phyloP scores from a whole-genome alignment of 768 basidiomycete species.

The Pleurotus ostreatus region DNA sequence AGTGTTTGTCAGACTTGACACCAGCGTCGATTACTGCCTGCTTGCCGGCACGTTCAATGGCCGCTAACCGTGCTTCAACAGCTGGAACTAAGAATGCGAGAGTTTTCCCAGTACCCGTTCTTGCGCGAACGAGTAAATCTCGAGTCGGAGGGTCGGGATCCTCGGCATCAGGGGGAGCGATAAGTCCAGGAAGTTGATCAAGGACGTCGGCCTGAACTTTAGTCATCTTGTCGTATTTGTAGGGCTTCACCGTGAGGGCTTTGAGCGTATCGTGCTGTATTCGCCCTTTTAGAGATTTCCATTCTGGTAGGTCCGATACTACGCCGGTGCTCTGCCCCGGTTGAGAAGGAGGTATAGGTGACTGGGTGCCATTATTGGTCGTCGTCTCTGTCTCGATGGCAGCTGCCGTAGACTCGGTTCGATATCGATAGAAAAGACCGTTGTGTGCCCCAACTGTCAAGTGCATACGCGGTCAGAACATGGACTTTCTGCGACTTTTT shows the following conservation, averaged over 20 bases:
- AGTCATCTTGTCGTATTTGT: conserved; percentile 70
- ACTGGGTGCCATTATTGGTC: neutral
- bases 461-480: no score
- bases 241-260: conserved; percentile 61
- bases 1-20: conserved; percentile 22
- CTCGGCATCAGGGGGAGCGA: conserved; percentile 41
- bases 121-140: conserved; percentile 83
- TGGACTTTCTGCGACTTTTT: no score
- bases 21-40: conserved; percentile 41
- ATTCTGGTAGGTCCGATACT: conserved; percentile 21
- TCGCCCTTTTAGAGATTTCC: conserved; percentile 31
- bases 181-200: conserved; percentile 67
- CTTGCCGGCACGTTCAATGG: conserved; percentile 42
- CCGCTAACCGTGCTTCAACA: conserved; percentile 67
- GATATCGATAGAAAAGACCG: neutral
- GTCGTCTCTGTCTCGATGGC: neutral
- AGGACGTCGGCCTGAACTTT: conserved; percentile 80
- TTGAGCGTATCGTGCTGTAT: conserved; percentile 42
- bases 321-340: neutral
- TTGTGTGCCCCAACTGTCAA: no score
- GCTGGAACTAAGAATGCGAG: conserved; percentile 86
- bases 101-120: conserved; percentile 89
- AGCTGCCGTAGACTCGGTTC: neutral
- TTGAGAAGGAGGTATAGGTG: neutral
- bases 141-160: conserved; percentile 30